A percentile compares a stretch with the other conserved stretches of the same genome.
These are phyloP conservation scores for Arctostaphylos glauca DNA, from an alignment of 148 eudicot species.

Conservation along the genomic window DNA sequence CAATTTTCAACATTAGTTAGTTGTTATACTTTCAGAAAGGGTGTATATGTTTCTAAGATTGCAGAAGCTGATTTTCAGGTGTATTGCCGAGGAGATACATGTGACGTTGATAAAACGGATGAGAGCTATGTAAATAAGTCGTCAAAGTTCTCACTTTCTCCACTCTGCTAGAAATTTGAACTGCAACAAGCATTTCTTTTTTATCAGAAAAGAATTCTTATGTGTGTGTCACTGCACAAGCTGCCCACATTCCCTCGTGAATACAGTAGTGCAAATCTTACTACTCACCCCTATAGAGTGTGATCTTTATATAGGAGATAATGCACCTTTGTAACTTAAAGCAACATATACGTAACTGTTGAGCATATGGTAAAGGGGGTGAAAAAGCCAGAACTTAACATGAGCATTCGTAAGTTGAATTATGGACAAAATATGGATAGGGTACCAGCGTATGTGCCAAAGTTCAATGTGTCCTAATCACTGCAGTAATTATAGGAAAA, in stretches of 20 bases:
- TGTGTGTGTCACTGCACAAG: background rate
- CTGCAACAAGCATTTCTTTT: background rate
- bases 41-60: background rate
- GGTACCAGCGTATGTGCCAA: background rate
- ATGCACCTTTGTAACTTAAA: background rate
- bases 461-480: background rate
- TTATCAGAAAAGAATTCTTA: background rate
- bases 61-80: background rate
- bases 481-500: background rate
- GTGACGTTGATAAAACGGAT: background rate
- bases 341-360: background rate
- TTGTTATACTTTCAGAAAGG: background rate
- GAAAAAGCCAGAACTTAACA: constrained; percentile 3
- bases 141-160: background rate
- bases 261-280: background rate
- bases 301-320: background rate
- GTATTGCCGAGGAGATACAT: background rate
- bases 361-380: background rate
- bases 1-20: background rate
- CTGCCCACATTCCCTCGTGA: background rate
- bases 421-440: background rate
- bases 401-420: background rate
- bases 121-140: background rate
- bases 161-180: background rate
- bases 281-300: background rate